phyloP scores from a whole-genome alignment of 257 asterid species.

The Solanum medicagineum region DNA sequence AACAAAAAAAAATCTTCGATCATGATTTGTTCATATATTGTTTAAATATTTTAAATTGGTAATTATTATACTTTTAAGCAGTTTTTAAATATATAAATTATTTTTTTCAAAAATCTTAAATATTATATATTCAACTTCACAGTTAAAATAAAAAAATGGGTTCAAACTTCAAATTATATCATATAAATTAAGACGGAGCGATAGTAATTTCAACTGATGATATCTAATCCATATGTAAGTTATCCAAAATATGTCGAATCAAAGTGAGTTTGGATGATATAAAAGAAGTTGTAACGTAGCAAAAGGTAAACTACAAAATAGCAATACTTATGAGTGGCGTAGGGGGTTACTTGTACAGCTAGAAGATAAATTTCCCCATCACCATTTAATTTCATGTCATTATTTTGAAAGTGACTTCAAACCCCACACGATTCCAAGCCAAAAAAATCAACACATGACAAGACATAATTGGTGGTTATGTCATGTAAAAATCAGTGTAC shows the following conservation, averaged over 20 bases:
- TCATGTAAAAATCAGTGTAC: neutral
- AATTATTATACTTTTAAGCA: no score
- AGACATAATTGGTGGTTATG: neutral
- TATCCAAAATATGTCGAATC: neutral
- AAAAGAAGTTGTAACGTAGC: neutral
- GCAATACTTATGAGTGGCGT: neutral
- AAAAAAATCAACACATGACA: neutral
- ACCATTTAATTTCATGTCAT: slow-evolving; percentile 1
- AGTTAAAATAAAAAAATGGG: no score
- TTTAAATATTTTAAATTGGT: no score
- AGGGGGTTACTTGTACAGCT: neutral
- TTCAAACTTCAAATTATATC: no score
- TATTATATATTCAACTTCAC: no score
- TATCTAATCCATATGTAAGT: neutral
- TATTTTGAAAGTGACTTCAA: neutral
- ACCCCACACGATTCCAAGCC: neutral
- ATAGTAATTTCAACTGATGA: neutral
- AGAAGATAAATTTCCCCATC: slow-evolving; percentile 8
- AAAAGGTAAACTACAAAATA: neutral
- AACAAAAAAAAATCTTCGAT: no score
- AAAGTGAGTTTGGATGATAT: neutral
- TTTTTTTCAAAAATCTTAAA: no score
- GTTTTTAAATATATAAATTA: no score
- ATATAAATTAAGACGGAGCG: no score
- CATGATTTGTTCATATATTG: no score